Conservation (phyloP, 495 filamentous ascomycete species). For the Aspergillus funiculosus region DNA sequence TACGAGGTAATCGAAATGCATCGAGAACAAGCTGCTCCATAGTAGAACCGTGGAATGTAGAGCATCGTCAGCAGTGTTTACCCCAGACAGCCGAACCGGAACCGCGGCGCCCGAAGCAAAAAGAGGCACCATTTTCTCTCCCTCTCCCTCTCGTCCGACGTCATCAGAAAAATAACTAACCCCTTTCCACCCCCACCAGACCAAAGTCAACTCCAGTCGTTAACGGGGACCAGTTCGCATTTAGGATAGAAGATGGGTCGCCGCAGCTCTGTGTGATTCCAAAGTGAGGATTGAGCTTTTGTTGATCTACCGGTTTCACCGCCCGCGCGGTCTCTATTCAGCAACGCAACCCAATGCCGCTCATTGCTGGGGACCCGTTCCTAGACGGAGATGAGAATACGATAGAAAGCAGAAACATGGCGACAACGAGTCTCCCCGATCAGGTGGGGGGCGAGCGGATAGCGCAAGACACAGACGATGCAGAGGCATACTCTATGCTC, state of each 20-base stretch:
- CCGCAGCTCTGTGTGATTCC: background rate
- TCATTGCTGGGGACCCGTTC: background rate
- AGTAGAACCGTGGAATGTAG: no score
- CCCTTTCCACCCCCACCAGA: background rate
- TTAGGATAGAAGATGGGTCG: background rate
- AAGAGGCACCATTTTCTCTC: background rate
- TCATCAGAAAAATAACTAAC: slow-evolving; percentile 5
- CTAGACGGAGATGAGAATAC: background rate
- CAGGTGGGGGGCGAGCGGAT: background rate
- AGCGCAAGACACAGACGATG: background rate
- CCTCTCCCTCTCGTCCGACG: slow-evolving; percentile 6
- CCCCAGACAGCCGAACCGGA: background rate
- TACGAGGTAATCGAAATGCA: no score
- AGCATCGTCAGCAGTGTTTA: no score
- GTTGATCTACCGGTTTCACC: background rate
- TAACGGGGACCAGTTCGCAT: background rate
- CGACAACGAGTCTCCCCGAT: background rate
- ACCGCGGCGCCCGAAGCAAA: background rate
- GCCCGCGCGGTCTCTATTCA: no score
- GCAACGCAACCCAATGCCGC: no score
- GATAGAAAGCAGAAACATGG: background rate
- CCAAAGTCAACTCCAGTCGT: background rate
- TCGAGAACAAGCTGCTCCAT: no score
- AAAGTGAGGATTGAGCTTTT: background rate
- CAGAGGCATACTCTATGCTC: slow-evolving; percentile 10